These are phyloP conservation scores for Polyporus arcularius DNA, from an alignment of 768 basidiomycete species.

Conservation along the genomic window DNA sequence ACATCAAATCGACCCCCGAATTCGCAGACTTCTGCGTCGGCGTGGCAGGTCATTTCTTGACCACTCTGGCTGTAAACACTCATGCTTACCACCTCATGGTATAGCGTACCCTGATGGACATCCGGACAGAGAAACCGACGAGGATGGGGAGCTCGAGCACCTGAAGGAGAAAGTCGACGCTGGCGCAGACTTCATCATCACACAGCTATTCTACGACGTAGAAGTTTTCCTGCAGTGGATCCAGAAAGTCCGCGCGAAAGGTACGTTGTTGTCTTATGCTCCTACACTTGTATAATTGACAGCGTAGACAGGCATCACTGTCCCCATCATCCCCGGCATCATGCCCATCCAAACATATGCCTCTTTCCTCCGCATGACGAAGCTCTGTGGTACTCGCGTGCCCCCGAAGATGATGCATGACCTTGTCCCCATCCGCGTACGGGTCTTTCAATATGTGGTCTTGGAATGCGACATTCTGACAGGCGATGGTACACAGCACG, in stretches of 20 bases:
- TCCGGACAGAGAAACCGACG: slow-evolving; percentile 56
- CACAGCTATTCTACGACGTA: slow-evolving; percentile 97
- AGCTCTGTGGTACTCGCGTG: slow-evolving; percentile 81
- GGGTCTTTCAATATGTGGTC: slow-evolving; percentile 21
- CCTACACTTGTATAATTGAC: not conserved
- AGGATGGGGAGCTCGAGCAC: slow-evolving; percentile 64
- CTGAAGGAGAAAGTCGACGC: slow-evolving; percentile 90
- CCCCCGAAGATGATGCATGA: slow-evolving; percentile 65
- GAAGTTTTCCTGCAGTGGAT: slow-evolving; percentile 84
- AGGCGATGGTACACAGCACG: slow-evolving; percentile 54
- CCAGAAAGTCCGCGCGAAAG: slow-evolving; percentile 65
- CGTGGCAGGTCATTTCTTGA: slow-evolving; percentile 70
- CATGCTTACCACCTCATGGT: slow-evolving; percentile 3
- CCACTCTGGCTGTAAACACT: not conserved
- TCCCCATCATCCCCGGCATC: slow-evolving; percentile 92
- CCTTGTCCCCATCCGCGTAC: slow-evolving; percentile 76
- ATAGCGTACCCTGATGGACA: slow-evolving; percentile 92
- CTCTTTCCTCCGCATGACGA: slow-evolving; percentile 89
- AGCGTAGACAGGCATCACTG: slow-evolving; percentile 64
- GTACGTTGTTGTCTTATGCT: slow-evolving; percentile 41
- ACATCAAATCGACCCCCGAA: slow-evolving; percentile 77
- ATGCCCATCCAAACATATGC: slow-evolving; percentile 98
- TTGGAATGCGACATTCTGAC: slow-evolving; percentile 1
- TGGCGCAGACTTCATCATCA: slow-evolving; percentile 94
- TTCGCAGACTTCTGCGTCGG: slow-evolving; percentile 91